Evolutionary conservation across 2,329 filamentous ascomycete genomes (phyloP), one percentile per base, ranked within the genome.

Genomic region (Colletotrichum euphorbiae): DNA sequence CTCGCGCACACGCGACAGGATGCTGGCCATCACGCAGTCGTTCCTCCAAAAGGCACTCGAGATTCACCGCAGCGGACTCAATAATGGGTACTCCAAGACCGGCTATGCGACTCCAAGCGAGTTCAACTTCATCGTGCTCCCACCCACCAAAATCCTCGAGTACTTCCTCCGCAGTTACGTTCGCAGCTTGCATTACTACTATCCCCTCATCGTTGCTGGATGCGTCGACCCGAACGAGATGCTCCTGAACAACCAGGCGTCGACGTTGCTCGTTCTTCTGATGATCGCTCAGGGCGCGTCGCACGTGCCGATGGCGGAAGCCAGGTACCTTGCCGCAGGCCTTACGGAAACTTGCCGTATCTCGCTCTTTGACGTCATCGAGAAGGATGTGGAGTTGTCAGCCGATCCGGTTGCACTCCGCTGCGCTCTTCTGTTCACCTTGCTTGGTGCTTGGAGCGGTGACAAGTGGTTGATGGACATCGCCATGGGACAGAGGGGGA

Each of bases 391-490:
- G 55, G 87, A 90, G 76, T 84, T 92, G 79, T 87, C 88, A 12
- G 86, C 88, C 1, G 89, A 92, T 73, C 87, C 87, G 0, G 85
- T 87, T 3, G 86, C 90, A 0, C 81, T 92, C 50, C 85, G 89
- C 43, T 89, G 89, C 54, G 90, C 90, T 0, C 80, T 92, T 12
- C 83, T 92, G 3, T 91, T 91, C 75, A 91, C 87, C 2, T 84
- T 90, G 1, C 83, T 91, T 28, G 90, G 89, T 7, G 89, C 89
- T 1, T 93, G 90, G 90, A 91, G 90, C 74, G 90, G 90, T 51
- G 90, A 92, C 76, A 92, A 92, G 78, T 92, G 90, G 89, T 88
- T 91, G 71, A 92, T 92, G 90, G 90, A 92, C 73, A 91, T 92
- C 71, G 87, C 89, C 46, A 91, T 92, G 89, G 90, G 90, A 33